phyloP scores from a whole-genome alignment of 2,329 filamentous ascomycete genomes.

The Allantophomopsis cytisporea region DNA sequence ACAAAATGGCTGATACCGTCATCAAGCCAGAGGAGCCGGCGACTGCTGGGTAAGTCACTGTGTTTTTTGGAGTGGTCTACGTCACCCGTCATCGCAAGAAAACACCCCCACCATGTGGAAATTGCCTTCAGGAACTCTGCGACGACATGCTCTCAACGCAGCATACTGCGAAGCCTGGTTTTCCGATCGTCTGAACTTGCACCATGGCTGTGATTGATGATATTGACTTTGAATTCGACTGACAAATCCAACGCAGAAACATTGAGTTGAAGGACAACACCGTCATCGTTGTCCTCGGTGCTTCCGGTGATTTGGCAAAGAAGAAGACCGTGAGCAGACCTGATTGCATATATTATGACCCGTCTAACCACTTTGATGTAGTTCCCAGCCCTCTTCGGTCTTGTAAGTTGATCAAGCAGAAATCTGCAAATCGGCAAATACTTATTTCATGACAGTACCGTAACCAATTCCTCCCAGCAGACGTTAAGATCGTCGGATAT shows the following conservation, averaged over 20 bases:
- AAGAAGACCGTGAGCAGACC: conserved; percentile 77
- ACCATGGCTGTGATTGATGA: background rate
- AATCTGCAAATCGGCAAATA: conserved; percentile 3
- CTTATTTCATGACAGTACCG: conserved; percentile 52
- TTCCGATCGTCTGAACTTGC: background rate
- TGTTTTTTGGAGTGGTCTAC: conserved; percentile 9
- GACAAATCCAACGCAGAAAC: conserved; percentile 35
- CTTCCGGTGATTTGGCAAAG: conserved; percentile 61
- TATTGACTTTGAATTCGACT: background rate
- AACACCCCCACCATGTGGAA: background rate
- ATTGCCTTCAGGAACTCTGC: background rate
- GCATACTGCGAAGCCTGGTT: background rate
- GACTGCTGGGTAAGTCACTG: conserved; percentile 33
- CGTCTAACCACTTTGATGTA: conserved; percentile 25
- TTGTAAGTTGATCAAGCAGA: conserved; percentile 50
- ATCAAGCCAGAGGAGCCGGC: conserved; percentile 32
- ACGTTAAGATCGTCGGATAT: conserved; percentile 96
- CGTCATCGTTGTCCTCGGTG: conserved; percentile 1
- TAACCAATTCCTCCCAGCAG: conserved; percentile 96
- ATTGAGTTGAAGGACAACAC: conserved; percentile 99
- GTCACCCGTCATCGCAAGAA: conserved; percentile 8
- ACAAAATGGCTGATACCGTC: conserved; percentile 33
- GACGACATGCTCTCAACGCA: background rate
- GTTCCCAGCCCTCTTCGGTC: conserved; percentile 94
- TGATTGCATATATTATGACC: background rate